Evolutionary conservation across 805 yeast species (phyloP).

Genomic region (Ogataea trehalophila): DNA sequence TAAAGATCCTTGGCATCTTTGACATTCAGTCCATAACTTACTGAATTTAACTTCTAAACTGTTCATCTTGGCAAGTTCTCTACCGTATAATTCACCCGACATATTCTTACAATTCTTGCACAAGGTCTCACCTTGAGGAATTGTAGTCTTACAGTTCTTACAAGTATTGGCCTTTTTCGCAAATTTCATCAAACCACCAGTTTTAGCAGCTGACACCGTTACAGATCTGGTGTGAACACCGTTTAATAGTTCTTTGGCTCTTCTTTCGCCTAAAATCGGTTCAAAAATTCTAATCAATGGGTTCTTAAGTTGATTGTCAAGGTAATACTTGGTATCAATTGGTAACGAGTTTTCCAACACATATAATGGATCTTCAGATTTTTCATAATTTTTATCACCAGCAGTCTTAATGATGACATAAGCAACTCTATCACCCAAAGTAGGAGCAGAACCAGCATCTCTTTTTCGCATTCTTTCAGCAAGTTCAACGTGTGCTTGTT

Average conservation of each 20-base stretch:
- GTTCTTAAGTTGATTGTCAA: constrained; percentile 87
- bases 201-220: constrained; percentile 65
- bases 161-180: constrained; percentile 87
- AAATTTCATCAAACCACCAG: constrained; percentile 84
- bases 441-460: constrained; percentile 97
- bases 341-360: constrained; percentile 90
- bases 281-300: constrained; percentile 92
- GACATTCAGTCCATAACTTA: constrained; percentile 96
- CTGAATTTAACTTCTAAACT: constrained; percentile 78
- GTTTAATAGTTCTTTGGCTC: constrained; percentile 72
- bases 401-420: constrained; percentile 85
- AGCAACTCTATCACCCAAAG: constrained; percentile 96
- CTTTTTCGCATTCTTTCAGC: constrained; percentile 95
- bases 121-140: constrained; percentile 46
- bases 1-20: constrained; percentile 91
- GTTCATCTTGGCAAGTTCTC: constrained; percentile 74
- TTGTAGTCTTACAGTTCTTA: constrained; percentile 81
- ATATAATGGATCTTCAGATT: constrained; percentile 93
- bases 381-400: constrained; percentile 84
- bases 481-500: constrained; percentile 94
- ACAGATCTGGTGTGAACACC: constrained; percentile 84
- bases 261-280: constrained; percentile 85
- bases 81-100: constrained; percentile 77
- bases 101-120: constrained; percentile 72
- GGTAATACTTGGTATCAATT: constrained; percentile 88